Conservation (phyloP, 805 yeast genomes). For the Middelhovenomyces tepae region DNA sequence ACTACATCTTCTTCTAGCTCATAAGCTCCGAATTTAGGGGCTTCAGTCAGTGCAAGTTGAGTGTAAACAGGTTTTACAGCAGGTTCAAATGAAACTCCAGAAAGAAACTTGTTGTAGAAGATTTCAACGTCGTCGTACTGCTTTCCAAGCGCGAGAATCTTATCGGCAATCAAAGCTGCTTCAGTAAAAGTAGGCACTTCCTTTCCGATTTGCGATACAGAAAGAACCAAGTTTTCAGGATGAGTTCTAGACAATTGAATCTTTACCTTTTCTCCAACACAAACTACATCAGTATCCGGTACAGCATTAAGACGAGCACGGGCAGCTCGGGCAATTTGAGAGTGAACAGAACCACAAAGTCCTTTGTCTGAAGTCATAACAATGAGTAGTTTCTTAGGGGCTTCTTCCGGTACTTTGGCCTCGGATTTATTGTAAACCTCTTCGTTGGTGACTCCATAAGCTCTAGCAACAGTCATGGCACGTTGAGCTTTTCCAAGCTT, state of each 20-base stretch:
- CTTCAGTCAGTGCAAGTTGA: constrained; percentile 62
- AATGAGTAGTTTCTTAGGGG: constrained; percentile 64
- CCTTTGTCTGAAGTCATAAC: constrained; percentile 97
- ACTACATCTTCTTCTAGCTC: constrained; percentile 59
- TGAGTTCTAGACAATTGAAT: constrained; percentile 80
- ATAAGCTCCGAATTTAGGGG: constrained; percentile 79
- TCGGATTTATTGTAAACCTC: constrained; percentile 78
- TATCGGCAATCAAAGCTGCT: constrained; percentile 81
- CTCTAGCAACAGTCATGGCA: constrained; percentile 84
- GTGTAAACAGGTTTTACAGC: constrained; percentile 56
- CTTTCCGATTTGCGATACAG: constrained; percentile 90
- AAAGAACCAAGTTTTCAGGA: constrained; percentile 56
- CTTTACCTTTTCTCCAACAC: constrained; percentile 93
- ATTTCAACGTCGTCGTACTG: constrained; percentile 69
- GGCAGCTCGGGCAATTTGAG: constrained; percentile 86
- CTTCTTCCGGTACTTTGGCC: constrained; percentile 47
- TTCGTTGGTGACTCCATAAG: constrained; percentile 68
- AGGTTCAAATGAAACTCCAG: constrained; percentile 90
- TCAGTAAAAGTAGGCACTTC: constrained; percentile 92
- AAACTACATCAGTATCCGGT: constrained; percentile 67
- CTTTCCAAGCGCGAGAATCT: constrained; percentile 50
- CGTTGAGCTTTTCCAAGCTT: constrained; percentile 91
- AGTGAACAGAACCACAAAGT: constrained; percentile 96
- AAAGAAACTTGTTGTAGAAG: constrained; percentile 76
- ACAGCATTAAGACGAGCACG: constrained; percentile 55